A percentile compares a stretch with the other conserved stretches of the same genome.
These are phyloP conservation scores for Tubosaeta brunneosetosa DNA, from an alignment of 768 basidiomycete species.

Conservation along the genomic window DNA sequence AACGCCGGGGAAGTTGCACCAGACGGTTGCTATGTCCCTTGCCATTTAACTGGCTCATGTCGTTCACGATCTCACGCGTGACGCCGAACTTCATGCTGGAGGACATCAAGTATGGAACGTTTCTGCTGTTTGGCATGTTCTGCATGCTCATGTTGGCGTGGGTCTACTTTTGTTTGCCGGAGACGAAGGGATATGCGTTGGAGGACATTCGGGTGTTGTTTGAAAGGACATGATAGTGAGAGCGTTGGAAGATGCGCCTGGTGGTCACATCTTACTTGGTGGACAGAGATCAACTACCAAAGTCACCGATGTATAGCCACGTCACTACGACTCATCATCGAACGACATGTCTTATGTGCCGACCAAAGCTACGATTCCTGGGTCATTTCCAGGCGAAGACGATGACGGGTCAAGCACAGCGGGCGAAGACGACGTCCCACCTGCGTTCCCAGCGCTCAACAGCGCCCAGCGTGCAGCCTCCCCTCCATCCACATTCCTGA, in stretches of 20 bases:
- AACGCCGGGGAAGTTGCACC: conserved; percentile 35
- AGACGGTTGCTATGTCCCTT: conserved; percentile 31
- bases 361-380: conserved; percentile 11
- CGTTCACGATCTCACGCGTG: conserved; percentile 35
- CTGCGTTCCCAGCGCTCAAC: conserved; percentile 66
- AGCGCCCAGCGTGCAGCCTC: conserved; percentile 63
- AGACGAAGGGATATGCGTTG: conserved; percentile 37
- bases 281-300: not conserved
- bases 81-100: conserved; percentile 35
- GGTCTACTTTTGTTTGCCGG: conserved; percentile 37
- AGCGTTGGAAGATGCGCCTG: conserved; percentile 35
- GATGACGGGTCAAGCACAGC: conserved; percentile 38
- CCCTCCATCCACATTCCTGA: conserved; percentile 5
- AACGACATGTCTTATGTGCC: not conserved
- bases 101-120: conserved; percentile 30
- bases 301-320: not conserved
- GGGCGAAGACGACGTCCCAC: conserved; percentile 55
- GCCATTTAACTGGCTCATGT: conserved; percentile 35
- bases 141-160: conserved; percentile 33
- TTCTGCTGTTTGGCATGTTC: conserved; percentile 29
- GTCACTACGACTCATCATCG: too few relatives aligned
- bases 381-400: conserved; percentile 28
- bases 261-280: conserved; percentile 28
- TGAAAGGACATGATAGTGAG: conserved; percentile 31
- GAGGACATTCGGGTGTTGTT: conserved; percentile 39